Evolutionary conservation across 202 grass and related monocot genomes (phyloP).

Genomic region (Zoysia matrella): DNA sequence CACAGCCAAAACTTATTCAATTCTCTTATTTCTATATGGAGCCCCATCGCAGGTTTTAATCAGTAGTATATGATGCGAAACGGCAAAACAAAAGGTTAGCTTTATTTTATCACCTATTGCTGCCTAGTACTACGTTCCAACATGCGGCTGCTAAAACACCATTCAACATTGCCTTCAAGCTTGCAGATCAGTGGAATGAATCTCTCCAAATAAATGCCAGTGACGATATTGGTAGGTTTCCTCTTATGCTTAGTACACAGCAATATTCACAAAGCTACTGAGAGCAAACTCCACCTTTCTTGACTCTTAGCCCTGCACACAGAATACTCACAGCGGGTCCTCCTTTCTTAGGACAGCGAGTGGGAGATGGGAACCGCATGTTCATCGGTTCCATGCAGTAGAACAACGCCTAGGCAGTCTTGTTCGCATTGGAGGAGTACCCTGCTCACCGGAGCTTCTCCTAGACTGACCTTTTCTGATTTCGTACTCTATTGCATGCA

Average conservation of each 20-base stretch:
- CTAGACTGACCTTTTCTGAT: slow-evolving; percentile 65
- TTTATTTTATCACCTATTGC: background rate
- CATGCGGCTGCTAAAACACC: background rate
- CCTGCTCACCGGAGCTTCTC: slow-evolving; percentile 46
- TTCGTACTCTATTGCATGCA: slow-evolving; percentile 76
- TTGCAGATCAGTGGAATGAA: background rate
- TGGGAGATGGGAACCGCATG: background rate
- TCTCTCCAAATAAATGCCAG: background rate
- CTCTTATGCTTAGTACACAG: slow-evolving; percentile 3
- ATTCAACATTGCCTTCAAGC: background rate
- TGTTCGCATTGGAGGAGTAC: slow-evolving; percentile 34
- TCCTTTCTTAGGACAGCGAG: background rate
- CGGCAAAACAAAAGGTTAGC: background rate
- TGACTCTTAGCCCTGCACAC: background rate
- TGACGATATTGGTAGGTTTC: too few species aligned
- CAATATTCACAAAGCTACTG: background rate
- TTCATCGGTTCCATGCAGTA: slow-evolving; percentile 37
- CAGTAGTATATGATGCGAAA: background rate
- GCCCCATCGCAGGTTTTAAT: too few species aligned
- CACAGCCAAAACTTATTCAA: too few species aligned
- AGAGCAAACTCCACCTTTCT: background rate
- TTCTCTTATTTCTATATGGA: too few species aligned
- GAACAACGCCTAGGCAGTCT: slow-evolving; percentile 47
- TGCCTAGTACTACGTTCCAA: slow-evolving; percentile 19
- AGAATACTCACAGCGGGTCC: slow-evolving; percentile 11